These are phyloP conservation scores for Colletotrichum sansevieriae DNA, from an alignment of 2,329 filamentous ascomycete genomes.

Conservation along the genomic window DNA sequence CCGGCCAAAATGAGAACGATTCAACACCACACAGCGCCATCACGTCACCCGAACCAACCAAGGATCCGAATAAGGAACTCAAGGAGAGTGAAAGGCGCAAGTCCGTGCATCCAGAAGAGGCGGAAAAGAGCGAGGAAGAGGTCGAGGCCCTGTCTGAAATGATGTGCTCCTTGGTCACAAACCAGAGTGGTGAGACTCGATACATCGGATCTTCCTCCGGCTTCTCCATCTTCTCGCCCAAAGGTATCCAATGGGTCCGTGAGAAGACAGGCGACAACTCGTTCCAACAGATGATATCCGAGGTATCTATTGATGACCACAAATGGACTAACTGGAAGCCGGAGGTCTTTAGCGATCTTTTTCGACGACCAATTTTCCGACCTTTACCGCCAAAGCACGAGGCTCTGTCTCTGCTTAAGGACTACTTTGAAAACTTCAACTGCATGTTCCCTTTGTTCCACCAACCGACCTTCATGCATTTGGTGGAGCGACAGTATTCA, in stretches of 20 bases:
- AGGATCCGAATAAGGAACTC: slow-evolving; percentile 54
- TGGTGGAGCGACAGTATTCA: slow-evolving; percentile 95
- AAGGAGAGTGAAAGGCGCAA: slow-evolving; percentile 52
- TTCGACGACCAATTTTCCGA: slow-evolving; percentile 86
- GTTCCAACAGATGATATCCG: slow-evolving; percentile 94
- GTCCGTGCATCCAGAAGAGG: slow-evolving; percentile 58
- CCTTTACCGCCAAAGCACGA: slow-evolving; percentile 88
- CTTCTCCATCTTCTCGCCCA: slow-evolving; percentile 98
- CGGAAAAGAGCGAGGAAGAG: slow-evolving; percentile 71
- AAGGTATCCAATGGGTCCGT: slow-evolving; percentile 98
- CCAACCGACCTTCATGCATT: slow-evolving; percentile 97
- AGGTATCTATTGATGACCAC: slow-evolving; percentile 91
- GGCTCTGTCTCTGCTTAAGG: slow-evolving; percentile 86
- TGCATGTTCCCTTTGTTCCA: slow-evolving; percentile 98
- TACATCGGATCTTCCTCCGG: slow-evolving; percentile 98
- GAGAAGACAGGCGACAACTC: slow-evolving; percentile 96
- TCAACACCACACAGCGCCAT: slow-evolving; percentile 68
- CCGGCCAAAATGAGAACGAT: slow-evolving; percentile 56
- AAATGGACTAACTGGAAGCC: slow-evolving; percentile 99
- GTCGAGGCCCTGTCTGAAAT: slow-evolving; percentile 94
- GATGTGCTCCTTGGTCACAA: slow-evolving; percentile 98
- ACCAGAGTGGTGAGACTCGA: slow-evolving; percentile 92
- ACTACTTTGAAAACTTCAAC: slow-evolving; percentile 99
- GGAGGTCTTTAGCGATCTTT: slow-evolving; percentile 95
- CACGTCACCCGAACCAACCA: slow-evolving; percentile 64